Percentiles rank a stretch among this genome's conserved stretches.
These are phyloP conservation scores for Rosa chinensis DNA, from an alignment of 306 rosid species.

Conservation along the genomic window DNA sequence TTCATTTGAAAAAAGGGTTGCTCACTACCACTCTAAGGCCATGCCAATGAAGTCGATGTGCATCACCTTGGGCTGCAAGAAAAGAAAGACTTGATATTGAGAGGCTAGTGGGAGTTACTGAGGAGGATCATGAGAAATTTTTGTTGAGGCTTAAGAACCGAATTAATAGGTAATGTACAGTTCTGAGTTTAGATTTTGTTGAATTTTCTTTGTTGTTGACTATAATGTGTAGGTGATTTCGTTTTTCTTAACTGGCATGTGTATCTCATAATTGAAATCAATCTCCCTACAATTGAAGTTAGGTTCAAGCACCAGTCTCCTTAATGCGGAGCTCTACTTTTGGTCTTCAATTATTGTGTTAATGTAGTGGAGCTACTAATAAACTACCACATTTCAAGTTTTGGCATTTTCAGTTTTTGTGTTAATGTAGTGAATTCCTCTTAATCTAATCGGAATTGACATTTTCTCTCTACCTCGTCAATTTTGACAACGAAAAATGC, in stretches of 20 bases:
- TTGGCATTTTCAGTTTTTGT: not conserved
- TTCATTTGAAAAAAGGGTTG: slow-evolving; percentile 23
- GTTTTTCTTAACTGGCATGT: not conserved
- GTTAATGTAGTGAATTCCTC: too few species aligned
- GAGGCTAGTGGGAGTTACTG: slow-evolving; percentile 16
- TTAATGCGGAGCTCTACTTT: slow-evolving; percentile 18
- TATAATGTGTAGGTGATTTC: not conserved
- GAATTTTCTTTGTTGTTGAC: not conserved
- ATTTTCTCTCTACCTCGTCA: too few species aligned
- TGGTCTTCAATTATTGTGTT: slow-evolving; percentile 18
- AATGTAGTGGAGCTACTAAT: slow-evolving; percentile 14
- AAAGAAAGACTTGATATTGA: slow-evolving; percentile 17
- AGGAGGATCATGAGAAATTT: slow-evolving; percentile 16
- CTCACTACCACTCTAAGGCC: slow-evolving; percentile 9
- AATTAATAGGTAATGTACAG: not conserved
- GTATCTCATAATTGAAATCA: slow-evolving; percentile 13
- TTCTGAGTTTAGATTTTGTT: not conserved
- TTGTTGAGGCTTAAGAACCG: slow-evolving; percentile 26
- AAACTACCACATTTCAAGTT: not conserved
- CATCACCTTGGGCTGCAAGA: slow-evolving; percentile 3
- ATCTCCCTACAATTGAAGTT: slow-evolving; percentile 22
- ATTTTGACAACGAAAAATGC: too few species aligned
- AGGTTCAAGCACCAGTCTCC: not conserved
- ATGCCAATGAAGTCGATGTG: slow-evolving; percentile 10
- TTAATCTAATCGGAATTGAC: too few species aligned